These are phyloP conservation scores for Rhytidiadelphus loreus DNA, from an alignment of 225 moss, liverwort and hornwort genomes.

Conservation along the genomic window DNA sequence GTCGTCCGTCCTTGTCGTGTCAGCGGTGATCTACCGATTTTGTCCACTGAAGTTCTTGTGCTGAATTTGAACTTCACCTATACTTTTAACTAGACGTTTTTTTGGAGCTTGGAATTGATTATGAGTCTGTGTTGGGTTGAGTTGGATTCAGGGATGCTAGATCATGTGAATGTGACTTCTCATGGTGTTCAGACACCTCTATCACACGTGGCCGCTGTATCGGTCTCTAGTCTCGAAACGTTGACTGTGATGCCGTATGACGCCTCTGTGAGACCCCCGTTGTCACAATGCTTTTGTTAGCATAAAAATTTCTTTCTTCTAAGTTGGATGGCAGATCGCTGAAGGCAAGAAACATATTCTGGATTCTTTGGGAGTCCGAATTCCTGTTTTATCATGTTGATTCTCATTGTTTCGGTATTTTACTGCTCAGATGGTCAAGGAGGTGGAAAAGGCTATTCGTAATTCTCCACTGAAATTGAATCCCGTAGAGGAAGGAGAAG, in stretches of 20 bases:
- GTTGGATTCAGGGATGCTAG: constrained; percentile 57
- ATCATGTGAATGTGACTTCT: constrained; percentile 66
- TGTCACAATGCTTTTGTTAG: not conserved
- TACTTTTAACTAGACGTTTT: not conserved
- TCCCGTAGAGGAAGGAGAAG: constrained; percentile 52
- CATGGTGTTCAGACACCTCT: constrained; percentile 56
- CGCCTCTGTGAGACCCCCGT: constrained; percentile 47
- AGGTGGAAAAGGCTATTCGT: constrained; percentile 74
- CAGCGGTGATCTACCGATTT: not conserved
- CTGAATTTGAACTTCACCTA: not conserved
- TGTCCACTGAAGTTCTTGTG: not conserved
- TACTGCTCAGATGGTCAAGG: constrained; percentile 59
- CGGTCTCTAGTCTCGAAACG: constrained; percentile 60
- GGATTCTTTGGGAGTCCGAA: not conserved
- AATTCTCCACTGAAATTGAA: constrained; percentile 73
- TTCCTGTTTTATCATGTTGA: not conserved
- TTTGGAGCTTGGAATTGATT: not conserved
- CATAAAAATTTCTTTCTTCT: not conserved
- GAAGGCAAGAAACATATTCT: not conserved
- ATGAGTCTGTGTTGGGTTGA: not conserved
- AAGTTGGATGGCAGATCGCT: not conserved
- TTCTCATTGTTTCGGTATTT: not conserved
- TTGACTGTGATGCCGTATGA: constrained; percentile 83
- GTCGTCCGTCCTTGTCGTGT: not conserved
- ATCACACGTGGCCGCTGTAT: constrained; percentile 63